Base-by-base conservation (phyloP, 768 basidiomycete species). In the Xerocomellus intermedius region DNA sequence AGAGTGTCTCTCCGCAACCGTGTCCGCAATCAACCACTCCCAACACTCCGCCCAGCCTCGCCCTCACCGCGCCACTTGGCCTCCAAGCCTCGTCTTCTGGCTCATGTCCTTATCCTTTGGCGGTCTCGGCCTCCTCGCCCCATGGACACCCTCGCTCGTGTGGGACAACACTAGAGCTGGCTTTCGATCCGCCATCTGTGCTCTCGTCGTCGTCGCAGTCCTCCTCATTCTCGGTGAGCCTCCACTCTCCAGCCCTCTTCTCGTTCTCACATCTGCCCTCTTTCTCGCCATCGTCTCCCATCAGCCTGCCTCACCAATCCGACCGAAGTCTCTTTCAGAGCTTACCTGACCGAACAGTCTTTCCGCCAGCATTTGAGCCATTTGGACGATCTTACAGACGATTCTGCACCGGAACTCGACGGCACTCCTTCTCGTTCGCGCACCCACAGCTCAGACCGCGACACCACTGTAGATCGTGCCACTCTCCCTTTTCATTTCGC, bases 231-330 rank as follows among this genome's bases (percentile, higher is more conserved):
- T 93, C 45, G 91, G 91, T 90, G 62, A 72, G 83, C 74, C 45
- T 46, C 60, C 54, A 45, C 46, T 22, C 43, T 19, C 12, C 3
- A 14, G 21, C 38, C 37, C 16, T n/a, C 32, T 52, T 21, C 50
- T 28, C 3, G 2, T 42, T 17, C 52, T 44, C 30, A 36, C 32
- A 7, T 33, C 13, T 21, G 2, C 22, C 39, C 32, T 13, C 51
- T 1, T 1, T 2, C 14, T 36, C 16, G 12, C 59, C 30, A 54
- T 50, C 50, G 22, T 47, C 26, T 5, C 37, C 43, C 42, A 56
- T 42, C 76, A 98, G 96, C 95, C 45, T 94, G 94, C 77, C 83
- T 95, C 69, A 92, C 94, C 33, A 98, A 98, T 72, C 96, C 96
- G 22, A 85, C 88, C 52, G 94, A 98, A 73, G 86, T 86, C 44